phyloP scores from a whole-genome alignment of 2,329 filamentous ascomycete species.

The Xylariaceae sp. region DNA sequence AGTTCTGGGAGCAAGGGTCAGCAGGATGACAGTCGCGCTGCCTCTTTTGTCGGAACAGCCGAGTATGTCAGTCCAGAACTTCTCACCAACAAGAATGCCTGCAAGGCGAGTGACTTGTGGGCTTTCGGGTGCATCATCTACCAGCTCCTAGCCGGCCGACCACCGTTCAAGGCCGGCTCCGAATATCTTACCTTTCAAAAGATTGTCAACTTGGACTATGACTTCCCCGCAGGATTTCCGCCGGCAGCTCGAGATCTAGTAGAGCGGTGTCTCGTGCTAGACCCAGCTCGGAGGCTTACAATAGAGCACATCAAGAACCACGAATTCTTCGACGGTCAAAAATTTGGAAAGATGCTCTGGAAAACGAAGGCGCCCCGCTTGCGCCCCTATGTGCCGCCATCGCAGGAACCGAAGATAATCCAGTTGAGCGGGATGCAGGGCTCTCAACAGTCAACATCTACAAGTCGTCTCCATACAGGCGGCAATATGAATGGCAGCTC shows the following conservation, averaged over 20 bases:
- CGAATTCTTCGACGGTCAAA: constrained; percentile 83
- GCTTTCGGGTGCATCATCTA: constrained; percentile 98
- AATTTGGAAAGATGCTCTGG: constrained; percentile 81
- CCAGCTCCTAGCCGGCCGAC: constrained; percentile 88
- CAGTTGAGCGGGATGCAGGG: constrained; percentile 56
- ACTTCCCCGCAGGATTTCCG: constrained; percentile 86
- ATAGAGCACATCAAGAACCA: constrained; percentile 97
- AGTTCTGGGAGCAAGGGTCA: constrained; percentile 28
- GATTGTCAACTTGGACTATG: constrained; percentile 89
- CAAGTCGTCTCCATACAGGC: constrained; percentile 24
- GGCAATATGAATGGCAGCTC: constrained; percentile 37
- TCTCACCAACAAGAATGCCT: constrained; percentile 93
- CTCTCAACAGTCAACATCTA: constrained; percentile 19
- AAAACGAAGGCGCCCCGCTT: constrained; percentile 81
- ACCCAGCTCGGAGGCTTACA: constrained; percentile 74
- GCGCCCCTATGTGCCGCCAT: constrained; percentile 71
- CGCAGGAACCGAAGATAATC: constrained; percentile 66
- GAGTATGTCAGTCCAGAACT: constrained; percentile 98
- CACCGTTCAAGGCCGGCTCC: constrained; percentile 91
- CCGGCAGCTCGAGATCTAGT: constrained; percentile 79
- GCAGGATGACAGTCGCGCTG: constrained; percentile 64
- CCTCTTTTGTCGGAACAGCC: constrained; percentile 94
- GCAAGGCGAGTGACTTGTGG: constrained; percentile 97
- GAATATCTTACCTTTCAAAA: constrained; percentile 98
- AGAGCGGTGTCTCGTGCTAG: constrained; percentile 81